Evolutionary conservation across 2,329 filamentous ascomycete species (phyloP).

Genomic region (Claviceps arundinis): DNA sequence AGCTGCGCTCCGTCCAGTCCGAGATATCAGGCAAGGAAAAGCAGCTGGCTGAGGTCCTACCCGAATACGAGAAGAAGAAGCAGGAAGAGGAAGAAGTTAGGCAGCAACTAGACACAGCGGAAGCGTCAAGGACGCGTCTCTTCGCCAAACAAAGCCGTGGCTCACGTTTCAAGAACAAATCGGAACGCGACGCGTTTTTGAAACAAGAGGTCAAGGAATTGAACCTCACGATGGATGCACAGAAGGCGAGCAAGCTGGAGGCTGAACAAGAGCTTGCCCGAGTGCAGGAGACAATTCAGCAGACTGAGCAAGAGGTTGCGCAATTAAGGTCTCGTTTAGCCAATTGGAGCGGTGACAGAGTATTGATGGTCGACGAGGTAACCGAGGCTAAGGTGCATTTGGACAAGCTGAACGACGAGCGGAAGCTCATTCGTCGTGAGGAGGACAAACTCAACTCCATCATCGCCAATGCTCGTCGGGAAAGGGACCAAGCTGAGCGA

Average conservation of each 20-base stretch:
- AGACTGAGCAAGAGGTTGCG: conserved; percentile 60
- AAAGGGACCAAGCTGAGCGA: conserved; percentile 65
- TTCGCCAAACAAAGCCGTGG: conserved; percentile 87
- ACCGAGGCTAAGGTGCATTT: conserved; percentile 64
- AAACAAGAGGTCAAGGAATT: conserved; percentile 69
- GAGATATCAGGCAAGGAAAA: conserved; percentile 65
- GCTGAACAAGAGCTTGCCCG: conserved; percentile 69
- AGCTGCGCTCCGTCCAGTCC: conserved; percentile 57
- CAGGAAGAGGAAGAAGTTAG: conserved; percentile 59
- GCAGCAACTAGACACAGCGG: conserved; percentile 60
- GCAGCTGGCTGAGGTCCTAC: conserved; percentile 62
- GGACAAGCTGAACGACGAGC: conserved; percentile 71
- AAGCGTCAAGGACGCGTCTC: conserved; percentile 62
- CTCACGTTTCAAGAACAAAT: conserved; percentile 76
- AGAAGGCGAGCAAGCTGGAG: conserved; percentile 75
- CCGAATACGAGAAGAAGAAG: conserved; percentile 62
- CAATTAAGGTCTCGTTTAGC: conserved; percentile 60
- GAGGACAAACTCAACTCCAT: conserved; percentile 76
- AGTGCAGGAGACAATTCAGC: conserved; percentile 56
- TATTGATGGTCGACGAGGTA: conserved; percentile 58
- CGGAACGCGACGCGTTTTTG: conserved; percentile 75
- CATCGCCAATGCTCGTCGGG: conserved; percentile 59
- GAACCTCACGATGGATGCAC: conserved; percentile 59
- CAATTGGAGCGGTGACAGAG: conserved; percentile 63
- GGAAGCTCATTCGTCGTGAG: conserved; percentile 77